These are phyloP conservation scores for Venturia pyrina DNA, from an alignment of 2,329 filamentous ascomycete species.

Conservation along the genomic window DNA sequence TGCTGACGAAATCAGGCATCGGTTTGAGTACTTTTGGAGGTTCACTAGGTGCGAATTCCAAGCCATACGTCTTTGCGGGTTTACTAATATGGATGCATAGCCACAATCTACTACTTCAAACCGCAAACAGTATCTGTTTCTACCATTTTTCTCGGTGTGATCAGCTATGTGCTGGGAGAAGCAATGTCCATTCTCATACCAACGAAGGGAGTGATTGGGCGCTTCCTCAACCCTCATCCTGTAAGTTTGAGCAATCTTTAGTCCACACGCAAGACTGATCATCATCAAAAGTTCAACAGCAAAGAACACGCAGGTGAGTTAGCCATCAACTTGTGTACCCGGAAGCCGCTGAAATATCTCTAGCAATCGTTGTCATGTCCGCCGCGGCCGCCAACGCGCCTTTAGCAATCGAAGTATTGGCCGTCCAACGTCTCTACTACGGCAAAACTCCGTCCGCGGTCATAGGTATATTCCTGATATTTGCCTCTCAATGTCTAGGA, in stretches of 20 bases:
- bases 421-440: slow-evolving; percentile 14
- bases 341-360: neutral
- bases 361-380: slow-evolving; percentile 16
- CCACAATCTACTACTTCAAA: slow-evolving; percentile 37
- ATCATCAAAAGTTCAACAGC: slow-evolving; percentile 20
- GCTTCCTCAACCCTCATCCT: slow-evolving; percentile 30
- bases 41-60: slow-evolving; percentile 35
- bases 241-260: slow-evolving; percentile 30
- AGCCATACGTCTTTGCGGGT: slow-evolving; percentile 35
- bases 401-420: slow-evolving; percentile 13
- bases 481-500: slow-evolving; percentile 15
- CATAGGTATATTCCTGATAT: slow-evolving; percentile 11
- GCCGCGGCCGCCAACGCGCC: slow-evolving; percentile 12
- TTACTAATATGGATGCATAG: slow-evolving; percentile 25
- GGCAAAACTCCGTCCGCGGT: neutral
- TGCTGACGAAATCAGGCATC: slow-evolving; percentile 3
- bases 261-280: slow-evolving; percentile 28
- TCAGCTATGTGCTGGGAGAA: slow-evolving; percentile 35
- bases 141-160: slow-evolving; percentile 35
- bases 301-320: slow-evolving; percentile 23
- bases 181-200: slow-evolving; percentile 30
- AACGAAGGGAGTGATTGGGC: slow-evolving; percentile 22
- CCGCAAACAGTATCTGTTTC: slow-evolving; percentile 36
- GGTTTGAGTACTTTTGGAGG: slow-evolving; percentile 11
- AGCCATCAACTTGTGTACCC: slow-evolving; percentile 13